Percentiles rank a stretch among this genome's conserved stretches.
Evolutionary conservation across 2,329 filamentous ascomycete species (phyloP).

Genomic region (Metarhizium rileyi): DNA sequence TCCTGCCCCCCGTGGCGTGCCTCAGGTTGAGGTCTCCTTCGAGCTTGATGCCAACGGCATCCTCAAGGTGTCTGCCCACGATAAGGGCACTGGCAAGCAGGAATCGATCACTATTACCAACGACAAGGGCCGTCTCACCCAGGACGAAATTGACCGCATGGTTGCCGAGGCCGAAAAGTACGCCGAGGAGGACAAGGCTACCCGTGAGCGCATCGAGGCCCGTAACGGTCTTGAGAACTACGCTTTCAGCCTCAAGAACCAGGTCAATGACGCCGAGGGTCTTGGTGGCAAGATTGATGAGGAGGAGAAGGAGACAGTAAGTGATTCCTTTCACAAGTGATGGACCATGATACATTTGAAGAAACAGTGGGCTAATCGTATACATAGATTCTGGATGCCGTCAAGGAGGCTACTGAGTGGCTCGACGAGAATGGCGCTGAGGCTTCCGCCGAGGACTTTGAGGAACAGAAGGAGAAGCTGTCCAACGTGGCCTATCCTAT

Average conservation of each 20-base stretch:
- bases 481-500: slow-evolving; percentile 95
- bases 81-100: slow-evolving; percentile 96
- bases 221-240: slow-evolving; percentile 98
- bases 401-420: slow-evolving; percentile 97
- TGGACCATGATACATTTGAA: neutral
- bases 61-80: slow-evolving; percentile 86
- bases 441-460: slow-evolving; percentile 86
- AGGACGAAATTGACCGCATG: slow-evolving; percentile 99
- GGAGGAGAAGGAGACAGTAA: slow-evolving; percentile 92
- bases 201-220: slow-evolving; percentile 91
- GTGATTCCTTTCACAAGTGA: slow-evolving; percentile 21
- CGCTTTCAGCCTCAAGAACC: slow-evolving; percentile 98
- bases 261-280: slow-evolving; percentile 92
- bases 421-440: slow-evolving; percentile 87
- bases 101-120: slow-evolving; percentile 99
- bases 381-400: slow-evolving; percentile 71
- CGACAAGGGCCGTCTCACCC: slow-evolving; percentile 94
- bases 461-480: slow-evolving; percentile 99
- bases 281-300: slow-evolving; percentile 97
- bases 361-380: slow-evolving; percentile 26
- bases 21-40: slow-evolving; percentile 97
- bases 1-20: slow-evolving; percentile 88
- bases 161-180: slow-evolving; percentile 97
- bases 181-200: slow-evolving; percentile 98
- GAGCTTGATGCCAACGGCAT: slow-evolving; percentile 98